Base-by-base conservation (phyloP, 768 basidiomycete genomes). In the Auricularia sp. region DNA sequence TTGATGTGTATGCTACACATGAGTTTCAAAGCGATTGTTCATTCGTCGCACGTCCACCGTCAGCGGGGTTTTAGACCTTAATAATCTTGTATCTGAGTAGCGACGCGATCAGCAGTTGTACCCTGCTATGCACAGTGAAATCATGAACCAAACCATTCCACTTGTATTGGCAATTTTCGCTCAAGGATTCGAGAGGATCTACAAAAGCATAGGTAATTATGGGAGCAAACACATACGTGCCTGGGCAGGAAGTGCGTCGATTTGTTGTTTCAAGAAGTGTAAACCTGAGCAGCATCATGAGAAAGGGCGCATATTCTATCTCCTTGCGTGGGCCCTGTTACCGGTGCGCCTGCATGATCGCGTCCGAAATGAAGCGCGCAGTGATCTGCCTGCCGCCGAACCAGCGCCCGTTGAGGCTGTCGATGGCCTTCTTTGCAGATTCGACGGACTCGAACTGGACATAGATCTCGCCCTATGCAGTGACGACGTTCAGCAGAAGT, bases 321-420 rank as follows among this genome's bases (percentile, higher is more conserved):
- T 34, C 14, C 56, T 6, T 33, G 56, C 11, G 5, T 8, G 10
- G 47, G 10, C 21, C 8, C 10, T 21, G 7, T 64, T 54, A 67
- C 39, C 63, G 87, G 73, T 94, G 92, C 67, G 92, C 92, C 78
- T 89, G 89, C 90, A 94, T 91, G 70, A 97, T 89, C 63, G 92
- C 91, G 72, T 96, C 94, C 65, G 92, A 90, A 71, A 96, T 95
- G 79, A 92, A 95, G 64, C 83, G 74, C 68, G 93, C 94, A 58
- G 88, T 84, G 65, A 97, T 85, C 76, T 90, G 88, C 76, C 88
- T 88, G 66, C 94, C 94, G 66, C 93, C 94, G 72, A 99, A 99
- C 91, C 93, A 98, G 66, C 97, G 90, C 63, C 94, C 93, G 70
- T 97, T 94, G 64, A 99, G 83, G 70, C 93, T 92, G 75, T 91